phyloP scores from a whole-genome alignment of 495 filamentous ascomycete species.

The Annulohypoxylon nitens region DNA sequence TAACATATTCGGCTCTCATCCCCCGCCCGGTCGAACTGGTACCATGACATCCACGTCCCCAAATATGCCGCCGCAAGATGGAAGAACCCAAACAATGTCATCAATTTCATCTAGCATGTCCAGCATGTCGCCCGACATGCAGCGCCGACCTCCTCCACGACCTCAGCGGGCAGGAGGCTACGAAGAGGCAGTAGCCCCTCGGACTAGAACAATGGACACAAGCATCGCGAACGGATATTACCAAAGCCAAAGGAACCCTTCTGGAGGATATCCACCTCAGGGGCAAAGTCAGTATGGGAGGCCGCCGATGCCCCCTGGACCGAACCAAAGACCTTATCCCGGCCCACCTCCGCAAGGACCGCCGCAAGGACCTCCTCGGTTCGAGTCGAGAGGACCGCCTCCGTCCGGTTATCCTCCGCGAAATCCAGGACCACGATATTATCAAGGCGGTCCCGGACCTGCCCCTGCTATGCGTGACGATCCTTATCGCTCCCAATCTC shows the following conservation, averaged over 20 bases:
- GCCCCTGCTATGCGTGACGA: constrained; percentile 85
- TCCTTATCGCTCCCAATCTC: constrained; percentile 88
- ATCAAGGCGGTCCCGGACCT: constrained; percentile 63
- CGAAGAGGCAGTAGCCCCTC: constrained; percentile 49
- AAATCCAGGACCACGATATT: constrained; percentile 67
- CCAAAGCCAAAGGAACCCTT: constrained; percentile 66
- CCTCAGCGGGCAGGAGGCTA: constrained; percentile 68
- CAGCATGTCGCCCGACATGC: constrained; percentile 69
- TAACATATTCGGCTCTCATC: constrained; percentile 92
- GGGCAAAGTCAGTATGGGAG: constrained; percentile 45
- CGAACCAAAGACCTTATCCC: constrained; percentile 66
- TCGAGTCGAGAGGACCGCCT: constrained; percentile 60
- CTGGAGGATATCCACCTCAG: constrained; percentile 56
- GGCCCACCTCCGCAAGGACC: constrained; percentile 58
- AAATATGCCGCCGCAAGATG: constrained; percentile 61
- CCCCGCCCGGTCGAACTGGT: constrained; percentile 87
- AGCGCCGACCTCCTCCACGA: constrained; percentile 70
- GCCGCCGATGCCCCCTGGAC: constrained; percentile 39
- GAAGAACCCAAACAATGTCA: constrained; percentile 89
- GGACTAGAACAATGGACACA: constrained; percentile 58
- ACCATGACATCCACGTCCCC: constrained; percentile 80
- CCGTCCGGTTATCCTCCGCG: constrained; percentile 67
- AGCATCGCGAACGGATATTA: constrained; percentile 67
- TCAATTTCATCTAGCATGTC: constrained; percentile 80
- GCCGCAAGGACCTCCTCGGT: constrained; percentile 48